Percentiles rank a stretch among this genome's conserved stretches.
phyloP scores from a whole-genome alignment of 805 yeast species.

The Spathaspora hagerdaliae region DNA sequence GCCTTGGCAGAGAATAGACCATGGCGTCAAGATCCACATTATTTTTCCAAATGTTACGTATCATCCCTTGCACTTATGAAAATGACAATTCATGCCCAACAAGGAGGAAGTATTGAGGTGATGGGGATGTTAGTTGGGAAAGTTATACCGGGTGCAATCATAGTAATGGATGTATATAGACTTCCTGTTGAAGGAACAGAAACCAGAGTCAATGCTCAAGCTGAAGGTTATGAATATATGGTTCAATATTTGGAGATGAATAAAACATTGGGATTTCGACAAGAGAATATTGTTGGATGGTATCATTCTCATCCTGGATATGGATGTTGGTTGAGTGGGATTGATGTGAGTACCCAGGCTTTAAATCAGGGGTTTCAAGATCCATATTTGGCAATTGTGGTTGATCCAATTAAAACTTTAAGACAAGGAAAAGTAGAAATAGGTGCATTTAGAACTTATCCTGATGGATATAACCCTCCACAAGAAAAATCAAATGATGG shows the following conservation, averaged over 20 bases:
- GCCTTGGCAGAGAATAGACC: conserved; percentile 28
- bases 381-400: conserved; percentile 84
- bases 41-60: conserved; percentile 58
- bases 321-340: conserved; percentile 93
- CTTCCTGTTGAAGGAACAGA: conserved; percentile 96
- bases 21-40: conserved; percentile 56
- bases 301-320: conserved; percentile 96
- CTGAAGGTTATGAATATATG: conserved; percentile 94
- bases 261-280: conserved; percentile 36
- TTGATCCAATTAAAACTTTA: conserved; percentile 73
- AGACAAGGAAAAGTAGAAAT: conserved; percentile 68
- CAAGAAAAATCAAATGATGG: neutral
- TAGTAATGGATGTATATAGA: conserved; percentile 78
- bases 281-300: conserved; percentile 87
- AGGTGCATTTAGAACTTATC: conserved; percentile 82
- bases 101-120: conserved; percentile 84
- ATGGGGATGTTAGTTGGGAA: conserved; percentile 95
- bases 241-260: conserved; percentile 64
- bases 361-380: conserved; percentile 87
- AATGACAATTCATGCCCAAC: conserved; percentile 74
- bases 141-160: conserved; percentile 49
- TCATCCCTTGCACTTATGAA: conserved; percentile 70
- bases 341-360: conserved; percentile 86
- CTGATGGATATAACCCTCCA: conserved; percentile 24
- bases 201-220: conserved; percentile 90